Base-by-base conservation (phyloP, 2,329 filamentous ascomycete genomes). In the Hypoxylon sp. region DNA sequence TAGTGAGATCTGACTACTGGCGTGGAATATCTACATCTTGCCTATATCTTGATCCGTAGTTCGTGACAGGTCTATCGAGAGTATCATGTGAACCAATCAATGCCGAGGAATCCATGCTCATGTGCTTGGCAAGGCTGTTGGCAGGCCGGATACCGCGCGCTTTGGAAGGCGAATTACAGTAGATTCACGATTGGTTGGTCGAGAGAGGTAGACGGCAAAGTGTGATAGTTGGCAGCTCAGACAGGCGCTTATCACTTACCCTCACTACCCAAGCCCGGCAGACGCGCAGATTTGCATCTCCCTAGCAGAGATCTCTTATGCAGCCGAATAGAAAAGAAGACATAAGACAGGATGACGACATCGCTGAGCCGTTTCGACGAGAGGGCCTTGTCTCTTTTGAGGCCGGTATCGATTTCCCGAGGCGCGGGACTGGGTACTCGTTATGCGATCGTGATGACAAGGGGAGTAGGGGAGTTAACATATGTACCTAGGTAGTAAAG, bases 91-190 rank as follows among this genome's bases (percentile, higher is more conserved):
- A 50, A 21, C 62, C 62, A 62, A 60, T 64, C 9, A 46, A 51
- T 27, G 33, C 6, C 13, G 23, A 45, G 35, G 24, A 48, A 55
- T 33, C 13, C n/a, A 17, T 41, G 42, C 11, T 35, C 37, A 37
- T 47, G 50, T 58, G 38, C 20, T 50, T 33, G 18, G 10, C 18
- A 42, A 45, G 23, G 42, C 46, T 38, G 26, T 43, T 41, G 4
- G n/a, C n/a, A n/a, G n/a, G n/a, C n/a, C n/a, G n/a, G 37, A 42
- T 63, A 47, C 62, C 59, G 62, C 62, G 62, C 62, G 59, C 62
- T 54, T 56, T 60, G 3, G 37, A 23, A 27, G 35, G 35, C 24
- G 42, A 23, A 37, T 31, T n/a, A 29, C 8, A 8, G 43, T 48
- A 41, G 35, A 52, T 42, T 37, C 18, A 45, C 42, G 33, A 51